Percentiles rank a stretch among this genome's conserved stretches.
phyloP scores from a whole-genome alignment of 208 protist species.

The Leishmania aethiopica region DNA sequence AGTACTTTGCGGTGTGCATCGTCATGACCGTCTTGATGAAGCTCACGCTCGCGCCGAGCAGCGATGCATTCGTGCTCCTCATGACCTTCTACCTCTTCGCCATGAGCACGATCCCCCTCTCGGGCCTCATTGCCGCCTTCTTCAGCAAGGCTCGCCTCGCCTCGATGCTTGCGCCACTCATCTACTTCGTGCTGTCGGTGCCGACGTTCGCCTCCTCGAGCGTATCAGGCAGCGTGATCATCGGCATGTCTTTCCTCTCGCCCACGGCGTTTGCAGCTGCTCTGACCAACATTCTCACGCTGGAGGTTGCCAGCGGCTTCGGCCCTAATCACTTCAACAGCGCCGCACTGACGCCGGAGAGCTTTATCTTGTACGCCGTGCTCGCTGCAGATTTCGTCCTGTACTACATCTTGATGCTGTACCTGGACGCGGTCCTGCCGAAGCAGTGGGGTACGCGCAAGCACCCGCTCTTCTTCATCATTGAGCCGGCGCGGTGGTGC shows the following conservation, averaged over 20 bases:
- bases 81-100: constrained; percentile 58
- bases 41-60: constrained; percentile 45
- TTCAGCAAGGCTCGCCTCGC: constrained; percentile 76
- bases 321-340: constrained; percentile 23
- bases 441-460: constrained; percentile 58
- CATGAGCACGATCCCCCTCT: constrained; percentile 55
- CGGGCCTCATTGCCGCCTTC: constrained; percentile 60
- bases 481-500: constrained; percentile 37
- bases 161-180: constrained; percentile 62
- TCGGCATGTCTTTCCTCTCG: constrained; percentile 51
- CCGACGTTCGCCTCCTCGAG: constrained; percentile 68
- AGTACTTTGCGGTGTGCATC: constrained; percentile 49
- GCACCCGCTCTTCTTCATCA: constrained; percentile 74
- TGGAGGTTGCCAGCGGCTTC: constrained; percentile 40
- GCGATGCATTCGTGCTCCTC: constrained; percentile 55
- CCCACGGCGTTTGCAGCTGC: constrained; percentile 51
- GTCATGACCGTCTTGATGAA: constrained; percentile 55
- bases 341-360: constrained; percentile 18
- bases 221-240: constrained; percentile 23
- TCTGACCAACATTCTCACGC: constrained; percentile 39
- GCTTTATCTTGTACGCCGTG: constrained; percentile 33
- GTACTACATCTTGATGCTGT: constrained; percentile 69
- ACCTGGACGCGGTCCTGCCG: constrained; percentile 77
- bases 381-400: constrained; percentile 46
- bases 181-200: constrained; percentile 64